Evolutionary conservation across 2,329 filamentous ascomycete genomes (phyloP), one percentile per base, ranked within the genome.

Genomic region (Fusarium euwallaceae): DNA sequence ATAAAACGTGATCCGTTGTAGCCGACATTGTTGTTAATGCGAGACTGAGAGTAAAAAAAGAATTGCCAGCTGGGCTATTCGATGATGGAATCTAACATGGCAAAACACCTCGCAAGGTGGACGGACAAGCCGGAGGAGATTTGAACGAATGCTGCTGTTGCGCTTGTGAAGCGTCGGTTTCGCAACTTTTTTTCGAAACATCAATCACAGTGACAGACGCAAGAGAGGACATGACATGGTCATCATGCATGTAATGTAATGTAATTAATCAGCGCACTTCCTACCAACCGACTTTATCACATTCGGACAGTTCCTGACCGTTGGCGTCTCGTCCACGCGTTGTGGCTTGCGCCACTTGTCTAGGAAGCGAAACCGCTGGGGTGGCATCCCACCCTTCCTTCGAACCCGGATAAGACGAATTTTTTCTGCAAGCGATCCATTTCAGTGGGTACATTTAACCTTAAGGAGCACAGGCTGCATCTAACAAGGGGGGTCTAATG

Each of bases 1-100:
- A 59, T 66, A 69, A 24, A 17, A 71, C 66, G 37, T 68, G 60
- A 41, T 68, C 53, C 45, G 61, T 27, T 51, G 34, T 29, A 24
- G 48, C 55, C 53, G 66, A 61, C 66, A 68, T 68, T 37, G n/a
- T 66, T 11, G 20, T 34, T 16, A 20, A 34, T 27, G 27, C 36
- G 17, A 22, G 9, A 32, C 29, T 32, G 20, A 41, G 29, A 22
- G 24, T 24, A 34, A 16, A 22, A 34, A 16, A 34, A 17, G 12
- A 20, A 17, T 16, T 14, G 27, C n/a, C 27, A 48, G 20, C 32
- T 61, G 24, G 34, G 56, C 34, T 59, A 59, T 20, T 37, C 32
- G 20, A 24, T 27, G 36, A 41, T 14, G 6, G 10, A 20, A n/a
- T 61, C 58, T 3, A 43, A 41, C 37, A 43, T 61, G 22, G 36